Evolutionary conservation across 2,329 filamentous ascomycete genomes (phyloP).

Genomic region (Colletotrichum sp.): DNA sequence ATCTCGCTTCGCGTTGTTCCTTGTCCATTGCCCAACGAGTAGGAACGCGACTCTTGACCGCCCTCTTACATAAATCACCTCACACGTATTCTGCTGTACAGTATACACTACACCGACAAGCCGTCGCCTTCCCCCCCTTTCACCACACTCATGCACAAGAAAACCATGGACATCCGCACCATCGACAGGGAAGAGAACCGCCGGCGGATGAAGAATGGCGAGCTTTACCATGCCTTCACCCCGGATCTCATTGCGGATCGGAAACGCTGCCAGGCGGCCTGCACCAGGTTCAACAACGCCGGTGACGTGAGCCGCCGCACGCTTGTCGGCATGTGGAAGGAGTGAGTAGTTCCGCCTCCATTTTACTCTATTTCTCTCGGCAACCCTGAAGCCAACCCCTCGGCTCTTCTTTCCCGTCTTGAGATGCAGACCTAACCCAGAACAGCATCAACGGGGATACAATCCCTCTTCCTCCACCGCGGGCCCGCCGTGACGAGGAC

Average conservation of each 20-base stretch:
- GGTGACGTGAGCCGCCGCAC: conserved; percentile 65
- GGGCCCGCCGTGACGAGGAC: conserved; percentile 65
- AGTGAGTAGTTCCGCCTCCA: conserved; percentile 55
- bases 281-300: conserved; percentile 67
- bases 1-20: background rate
- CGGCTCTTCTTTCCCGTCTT: background rate
- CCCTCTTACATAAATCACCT: background rate
- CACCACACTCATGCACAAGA: conserved; percentile 1
- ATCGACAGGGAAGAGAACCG: conserved; percentile 53
- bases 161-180: conserved; percentile 18
- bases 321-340: conserved; percentile 71
- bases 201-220: conserved; percentile 66
- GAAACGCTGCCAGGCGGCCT: conserved; percentile 66
- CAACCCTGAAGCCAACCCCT: background rate
- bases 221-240: conserved; percentile 78
- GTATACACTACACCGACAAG: background rate
- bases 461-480: conserved; percentile 65
- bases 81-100: background rate
- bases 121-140: background rate
- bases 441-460: conserved; percentile 67
- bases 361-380: background rate
- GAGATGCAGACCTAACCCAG: background rate
- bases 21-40: background rate
- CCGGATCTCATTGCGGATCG: conserved; percentile 70
- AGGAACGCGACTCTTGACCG: background rate